Evolutionary conservation across 2,329 filamentous ascomycete species (phyloP), one percentile per base, ranked within the genome.

Genomic region (Chaetoscypha palmicola): DNA sequence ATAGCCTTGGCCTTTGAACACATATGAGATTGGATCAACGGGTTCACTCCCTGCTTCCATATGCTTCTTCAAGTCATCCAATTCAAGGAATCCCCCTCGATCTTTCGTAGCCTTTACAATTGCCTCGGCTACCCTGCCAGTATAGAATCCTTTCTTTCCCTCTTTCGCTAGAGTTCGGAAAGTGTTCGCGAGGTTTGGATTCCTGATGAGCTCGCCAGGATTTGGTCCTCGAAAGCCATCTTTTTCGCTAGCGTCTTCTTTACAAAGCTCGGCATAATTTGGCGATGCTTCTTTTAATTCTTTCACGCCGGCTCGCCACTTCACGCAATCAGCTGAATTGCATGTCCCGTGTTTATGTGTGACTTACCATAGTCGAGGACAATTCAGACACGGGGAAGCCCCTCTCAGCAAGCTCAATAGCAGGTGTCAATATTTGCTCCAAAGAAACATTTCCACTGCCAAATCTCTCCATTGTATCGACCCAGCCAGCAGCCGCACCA

Each of bases 401-500:
- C 46, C 86, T 77, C 63, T 97, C 91, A 4, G 81, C 92, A 26
- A 97, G 68, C 59, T 83, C 79, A 49, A 94, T 90, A 0, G 89
- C 92, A 0, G 92, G 91, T 4, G 70, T 74, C 9, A 98, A 69
- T 46, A 97, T 81, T 58, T 94, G 79, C 54, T 79, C 76, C 66
- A 97, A 56, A 7, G 71, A 78, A 11, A 97, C 57, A 61, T 84
- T 94, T 2, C 88, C 87, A 62, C 90, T 96, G 12, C 92, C 92
- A 59, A 97, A 95, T 42, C 78, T 79, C 64, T 90, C 83, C 1
- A 96, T 74, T 0, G 85, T 83, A 64, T 98, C 92, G 19, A 86
- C 81, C 92, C 92, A 98, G 1, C 91, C 92, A 1, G 89, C 92
- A 1, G 92, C 79, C 1, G 92, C 90, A 4, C 92, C 92, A 0